Base-by-base conservation (phyloP, 2,329 filamentous ascomycete species). In the Fusarium duplospermum region DNA sequence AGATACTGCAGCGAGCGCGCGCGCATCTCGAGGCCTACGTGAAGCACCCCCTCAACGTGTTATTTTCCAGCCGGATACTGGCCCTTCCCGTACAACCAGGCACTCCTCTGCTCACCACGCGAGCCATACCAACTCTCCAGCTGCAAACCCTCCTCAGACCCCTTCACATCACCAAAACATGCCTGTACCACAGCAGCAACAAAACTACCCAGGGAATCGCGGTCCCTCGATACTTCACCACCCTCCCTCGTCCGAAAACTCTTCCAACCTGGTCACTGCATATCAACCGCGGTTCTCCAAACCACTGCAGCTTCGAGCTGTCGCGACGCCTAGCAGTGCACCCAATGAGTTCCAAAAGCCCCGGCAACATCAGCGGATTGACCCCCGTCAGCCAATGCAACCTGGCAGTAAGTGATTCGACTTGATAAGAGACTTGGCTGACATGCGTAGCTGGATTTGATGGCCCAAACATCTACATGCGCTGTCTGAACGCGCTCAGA, bases 381-480 rank as follows among this genome's bases (percentile, higher is more conserved):
- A 83, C 36, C 67, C 74, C 29, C 83, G 86, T 16, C 84, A 86
- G 52, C 84, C 85, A 16, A 82, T 86, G 86, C 82, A 90, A 84
- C 86, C 92, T 86, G 89, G 92, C 47, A 91, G 91, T 89, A 87
- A 87, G 85, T 71, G 10, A 40, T 24, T 24, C 31, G 29, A 6
- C 22, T n/a, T 42, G 40, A 18, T 36, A 38, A 6, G 9, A 20
- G 22, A 40, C 24, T 22, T 20, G 38, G 22, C 76, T 79, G 20
- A 79, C 67, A 35, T 24, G 18, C 42, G 4, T 72, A 87, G 86
- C 84, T 76, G 90, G 90, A 8, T 93, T 91, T 76, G 91, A 93
- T 71, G 94, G 94, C 1, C 93, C 94, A 2, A 96, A 97, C 79
- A 98, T 98, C 73, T 98, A 98, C 80, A 92, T 96, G 58, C 92